These are phyloP conservation scores for Ganoderma leucocontextum DNA, from an alignment of 1,284 basidiomycete species.

Conservation along the genomic window DNA sequence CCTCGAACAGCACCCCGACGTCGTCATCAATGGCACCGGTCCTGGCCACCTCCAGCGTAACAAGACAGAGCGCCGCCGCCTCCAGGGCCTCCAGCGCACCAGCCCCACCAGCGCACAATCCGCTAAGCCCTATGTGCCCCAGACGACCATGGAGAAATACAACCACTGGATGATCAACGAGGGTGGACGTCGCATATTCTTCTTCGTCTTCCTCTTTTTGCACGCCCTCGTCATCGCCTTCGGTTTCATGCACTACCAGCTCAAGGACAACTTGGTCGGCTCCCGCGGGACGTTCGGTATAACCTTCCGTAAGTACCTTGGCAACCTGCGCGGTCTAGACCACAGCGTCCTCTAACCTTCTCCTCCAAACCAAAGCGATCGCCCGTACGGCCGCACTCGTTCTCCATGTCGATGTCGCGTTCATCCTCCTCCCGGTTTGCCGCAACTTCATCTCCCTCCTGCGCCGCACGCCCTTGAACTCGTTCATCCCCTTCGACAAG, in stretches of 20 bases:
- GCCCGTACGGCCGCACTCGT: conserved; percentile 87
- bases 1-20: conserved; percentile 63
- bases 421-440: conserved; percentile 92
- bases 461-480: conserved; percentile 82
- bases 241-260: conserved; percentile 77
- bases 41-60: conserved; percentile 72
- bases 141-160: conserved; percentile 54
- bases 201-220: conserved; percentile 78
- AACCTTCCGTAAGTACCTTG: conserved; percentile 70
- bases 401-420: conserved; percentile 87
- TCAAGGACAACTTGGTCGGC: conserved; percentile 77
- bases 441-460: conserved; percentile 89
- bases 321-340: conserved; percentile 4
- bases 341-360: conserved; percentile 5
- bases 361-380: conserved; percentile 57
- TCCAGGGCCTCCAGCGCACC: conserved; percentile 80
- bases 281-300: conserved; percentile 76
- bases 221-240: conserved; percentile 79
- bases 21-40: conserved; percentile 44
- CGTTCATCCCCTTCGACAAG: conserved; percentile 90
- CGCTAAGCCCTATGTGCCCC: conserved; percentile 45
- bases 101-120: conserved; percentile 48
- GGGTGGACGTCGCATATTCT: conserved; percentile 80
- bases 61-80: conserved; percentile 77
- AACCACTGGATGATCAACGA: conserved; percentile 92